phyloP scores from a whole-genome alignment of 441 rosid genomes.

The Syzygium syzygioides region DNA sequence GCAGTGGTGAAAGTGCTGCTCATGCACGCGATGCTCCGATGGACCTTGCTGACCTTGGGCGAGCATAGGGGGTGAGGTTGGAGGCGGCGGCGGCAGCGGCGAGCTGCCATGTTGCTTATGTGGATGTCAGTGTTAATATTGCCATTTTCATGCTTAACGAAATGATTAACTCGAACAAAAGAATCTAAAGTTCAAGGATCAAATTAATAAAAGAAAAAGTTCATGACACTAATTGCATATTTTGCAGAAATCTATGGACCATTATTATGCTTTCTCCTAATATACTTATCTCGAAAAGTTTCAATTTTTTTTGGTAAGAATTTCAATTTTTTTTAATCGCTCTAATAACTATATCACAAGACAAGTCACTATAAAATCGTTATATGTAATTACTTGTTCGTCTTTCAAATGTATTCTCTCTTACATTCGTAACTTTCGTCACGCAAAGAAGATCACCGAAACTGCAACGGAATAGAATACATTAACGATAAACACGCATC shows the following conservation, averaged over 20 bases:
- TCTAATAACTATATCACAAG: neutral
- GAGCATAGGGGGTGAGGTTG: neutral
- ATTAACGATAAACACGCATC: neutral
- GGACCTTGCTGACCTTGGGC: neutral
- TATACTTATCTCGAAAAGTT: neutral
- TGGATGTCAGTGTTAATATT: neutral
- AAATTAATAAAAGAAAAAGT: neutral
- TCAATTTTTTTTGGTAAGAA: too few relatives aligned
- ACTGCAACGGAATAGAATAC: fast-evolving
- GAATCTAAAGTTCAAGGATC: neutral
- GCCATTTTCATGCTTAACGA: neutral
- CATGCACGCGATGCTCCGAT: neutral
- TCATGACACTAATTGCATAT: neutral
- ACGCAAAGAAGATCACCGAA: fast-evolving
- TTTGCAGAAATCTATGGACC: neutral
- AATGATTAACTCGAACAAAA: neutral
- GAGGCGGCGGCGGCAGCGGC: too few relatives aligned
- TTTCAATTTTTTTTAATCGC: neutral
- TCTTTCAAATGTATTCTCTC: neutral
- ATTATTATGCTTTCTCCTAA: fast-evolving
- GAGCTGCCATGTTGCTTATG: neutral
- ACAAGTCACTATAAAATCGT: neutral
- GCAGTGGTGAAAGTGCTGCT: fast-evolving
- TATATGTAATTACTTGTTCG: neutral
- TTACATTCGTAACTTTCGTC: fast-evolving